Conservation (phyloP, 2,329 filamentous ascomycete species). For the Exutisphaerella laricina region DNA sequence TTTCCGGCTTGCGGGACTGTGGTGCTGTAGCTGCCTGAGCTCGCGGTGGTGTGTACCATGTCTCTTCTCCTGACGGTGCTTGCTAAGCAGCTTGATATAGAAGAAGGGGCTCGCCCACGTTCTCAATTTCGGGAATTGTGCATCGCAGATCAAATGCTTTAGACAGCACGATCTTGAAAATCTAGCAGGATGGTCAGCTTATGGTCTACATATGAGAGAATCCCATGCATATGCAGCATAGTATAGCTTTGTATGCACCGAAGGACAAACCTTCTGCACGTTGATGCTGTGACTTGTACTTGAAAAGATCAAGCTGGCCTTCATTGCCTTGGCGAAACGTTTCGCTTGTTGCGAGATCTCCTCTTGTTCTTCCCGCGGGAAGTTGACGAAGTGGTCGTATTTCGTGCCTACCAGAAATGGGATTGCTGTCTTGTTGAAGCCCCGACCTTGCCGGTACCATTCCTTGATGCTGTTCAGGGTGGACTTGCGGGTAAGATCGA, state of each 20-base stretch:
- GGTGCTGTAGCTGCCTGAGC: slow-evolving; percentile 1
- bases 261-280: slow-evolving; percentile 76
- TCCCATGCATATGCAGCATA: slow-evolving; percentile 3
- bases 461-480: slow-evolving; percentile 99
- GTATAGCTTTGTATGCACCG: slow-evolving; percentile 12
- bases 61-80: background rate
- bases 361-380: slow-evolving; percentile 93
- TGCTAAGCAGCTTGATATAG: slow-evolving; percentile 59
- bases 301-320: slow-evolving; percentile 94
- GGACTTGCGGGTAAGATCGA: slow-evolving; percentile 95
- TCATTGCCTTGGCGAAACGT: slow-evolving; percentile 96
- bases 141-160: slow-evolving; percentile 99
- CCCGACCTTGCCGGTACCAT: slow-evolving; percentile 95
- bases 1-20: slow-evolving; percentile 2
- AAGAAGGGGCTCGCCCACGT: slow-evolving; percentile 89
- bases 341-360: slow-evolving; percentile 97
- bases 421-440: slow-evolving; percentile 99
- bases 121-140: slow-evolving; percentile 98
- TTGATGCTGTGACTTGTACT: slow-evolving; percentile 99
- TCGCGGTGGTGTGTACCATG: background rate
- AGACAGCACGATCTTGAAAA: slow-evolving; percentile 98
- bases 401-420: slow-evolving; percentile 96
- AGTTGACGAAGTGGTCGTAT: slow-evolving; percentile 99
- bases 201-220: background rate
- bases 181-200: slow-evolving; percentile 50